phyloP scores from a whole-genome alignment of 2,329 filamentous ascomycete genomes.

The Pseudogymnoascus sp. region DNA sequence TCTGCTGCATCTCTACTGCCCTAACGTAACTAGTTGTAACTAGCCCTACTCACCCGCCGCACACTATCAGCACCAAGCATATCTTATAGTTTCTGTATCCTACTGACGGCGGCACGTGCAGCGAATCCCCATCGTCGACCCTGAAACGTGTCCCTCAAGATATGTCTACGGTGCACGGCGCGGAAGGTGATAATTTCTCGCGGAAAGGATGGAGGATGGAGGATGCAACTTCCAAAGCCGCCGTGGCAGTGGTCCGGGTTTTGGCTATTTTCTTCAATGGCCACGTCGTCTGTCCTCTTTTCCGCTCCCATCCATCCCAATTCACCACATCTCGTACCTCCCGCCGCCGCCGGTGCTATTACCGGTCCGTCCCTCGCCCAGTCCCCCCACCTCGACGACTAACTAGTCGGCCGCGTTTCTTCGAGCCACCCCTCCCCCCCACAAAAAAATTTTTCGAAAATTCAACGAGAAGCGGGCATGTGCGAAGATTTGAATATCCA shows the following conservation, averaged over 20 bases:
- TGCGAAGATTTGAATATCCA: background rate
- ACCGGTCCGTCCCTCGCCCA: background rate
- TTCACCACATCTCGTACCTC: background rate
- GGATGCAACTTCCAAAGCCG: background rate
- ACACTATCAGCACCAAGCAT: conserved; percentile 1
- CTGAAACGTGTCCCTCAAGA: background rate
- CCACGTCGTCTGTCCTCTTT: background rate
- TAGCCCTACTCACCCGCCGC: conserved; percentile 1
- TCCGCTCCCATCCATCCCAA: background rate
- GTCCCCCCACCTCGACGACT: background rate
- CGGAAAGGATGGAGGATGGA: background rate
- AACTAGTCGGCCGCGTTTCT: background rate
- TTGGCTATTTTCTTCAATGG: background rate
- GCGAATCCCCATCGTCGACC: background rate
- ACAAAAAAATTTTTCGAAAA: background rate
- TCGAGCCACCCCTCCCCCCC: background rate
- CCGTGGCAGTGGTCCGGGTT: background rate
- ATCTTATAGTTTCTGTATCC: background rate
- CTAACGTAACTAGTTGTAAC: background rate
- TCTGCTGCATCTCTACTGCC: background rate
- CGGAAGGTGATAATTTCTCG: background rate
- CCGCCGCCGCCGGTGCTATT: background rate
- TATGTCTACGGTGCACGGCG: background rate
- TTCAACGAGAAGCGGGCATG: background rate
- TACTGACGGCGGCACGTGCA: background rate